Percentiles rank a stretch among this genome's conserved stretches.
These are phyloP conservation scores for Neurospora sp. DNA, from an alignment of 495 filamentous ascomycete species.

Conservation along the genomic window DNA sequence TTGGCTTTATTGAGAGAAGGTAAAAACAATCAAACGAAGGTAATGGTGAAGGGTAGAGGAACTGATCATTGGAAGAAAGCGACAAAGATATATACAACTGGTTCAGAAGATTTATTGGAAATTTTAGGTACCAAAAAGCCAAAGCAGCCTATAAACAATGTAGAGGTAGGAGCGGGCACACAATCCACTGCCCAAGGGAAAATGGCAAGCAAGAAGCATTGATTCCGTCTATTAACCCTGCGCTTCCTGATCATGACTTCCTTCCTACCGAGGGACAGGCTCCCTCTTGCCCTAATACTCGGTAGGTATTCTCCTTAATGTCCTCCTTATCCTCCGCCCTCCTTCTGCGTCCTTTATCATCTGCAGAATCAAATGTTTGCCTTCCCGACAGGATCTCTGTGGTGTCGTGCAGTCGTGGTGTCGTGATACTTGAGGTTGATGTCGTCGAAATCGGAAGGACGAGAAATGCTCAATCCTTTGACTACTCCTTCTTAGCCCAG, in stretches of 20 bases:
- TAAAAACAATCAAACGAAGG: not conserved
- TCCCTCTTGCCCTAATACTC: not conserved
- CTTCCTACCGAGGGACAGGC: not conserved
- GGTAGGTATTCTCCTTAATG: not conserved
- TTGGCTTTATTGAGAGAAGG: not conserved
- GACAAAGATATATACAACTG: not conserved
- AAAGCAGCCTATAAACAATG: not conserved
- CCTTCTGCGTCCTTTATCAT: not conserved
- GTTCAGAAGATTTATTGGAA: not conserved
- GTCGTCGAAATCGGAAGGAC: not conserved
- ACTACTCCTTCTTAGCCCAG: not conserved
- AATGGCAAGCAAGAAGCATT: not conserved
- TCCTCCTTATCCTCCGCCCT: not conserved
- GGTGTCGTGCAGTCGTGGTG: no score
- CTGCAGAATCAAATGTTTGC: not conserved
- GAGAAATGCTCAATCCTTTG: not conserved
- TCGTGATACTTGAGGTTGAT: not conserved
- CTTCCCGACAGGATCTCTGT: no score
- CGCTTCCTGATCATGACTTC: not conserved
- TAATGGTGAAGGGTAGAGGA: not conserved
- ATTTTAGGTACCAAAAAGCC: not conserved
- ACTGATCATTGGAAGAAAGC: not conserved
- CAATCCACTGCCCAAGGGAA: not conserved
- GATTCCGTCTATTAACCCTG: not conserved
- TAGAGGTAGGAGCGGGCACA: not conserved